Conservation (phyloP, 352 stramenopile species). For the Phytopythium kandeliae region DNA sequence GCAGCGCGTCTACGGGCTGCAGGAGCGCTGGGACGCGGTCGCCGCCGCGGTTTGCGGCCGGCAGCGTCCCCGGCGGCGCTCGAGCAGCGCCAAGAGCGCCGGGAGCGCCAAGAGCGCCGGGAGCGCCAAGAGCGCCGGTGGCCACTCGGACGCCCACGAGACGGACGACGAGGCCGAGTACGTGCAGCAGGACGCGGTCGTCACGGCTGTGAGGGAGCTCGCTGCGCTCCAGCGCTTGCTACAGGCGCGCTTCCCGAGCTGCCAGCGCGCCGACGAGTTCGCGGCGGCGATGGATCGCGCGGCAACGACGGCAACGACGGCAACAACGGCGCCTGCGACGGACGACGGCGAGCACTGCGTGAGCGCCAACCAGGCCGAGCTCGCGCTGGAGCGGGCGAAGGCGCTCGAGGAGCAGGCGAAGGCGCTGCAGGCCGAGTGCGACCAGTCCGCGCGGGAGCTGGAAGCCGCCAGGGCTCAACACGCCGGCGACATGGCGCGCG, state of each 20-base stretch:
- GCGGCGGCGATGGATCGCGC: slow-evolving; percentile 1
- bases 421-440: slow-evolving; percentile 13
- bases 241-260: slow-evolving; percentile 11
- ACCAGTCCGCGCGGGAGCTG: slow-evolving; percentile 15
- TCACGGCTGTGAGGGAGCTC: slow-evolving; percentile 13
- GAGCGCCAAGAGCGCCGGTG: neutral
- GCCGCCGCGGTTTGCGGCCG: slow-evolving; percentile 2
- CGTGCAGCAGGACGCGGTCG: slow-evolving; percentile 6
- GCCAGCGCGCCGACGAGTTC: neutral
- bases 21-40: slow-evolving; percentile 21
- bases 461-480: slow-evolving; percentile 13
- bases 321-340: neutral
- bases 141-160: neutral
- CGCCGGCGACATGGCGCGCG: slow-evolving; percentile 17
- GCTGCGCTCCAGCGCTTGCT: slow-evolving; percentile 17
- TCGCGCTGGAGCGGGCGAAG: slow-evolving; percentile 10
- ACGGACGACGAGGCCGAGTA: slow-evolving; percentile 8
- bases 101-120: neutral
- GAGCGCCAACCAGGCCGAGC: slow-evolving; percentile 8
- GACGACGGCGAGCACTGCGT: neutral
- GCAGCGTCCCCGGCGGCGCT: neutral
- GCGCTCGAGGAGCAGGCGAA: slow-evolving; percentile 9
- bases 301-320: too few species aligned
- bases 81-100: slow-evolving; percentile 4
- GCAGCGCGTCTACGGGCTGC: slow-evolving; percentile 36